These are phyloP conservation scores for Colletotrichum neosansevieriae DNA, from an alignment of 2,329 filamentous ascomycete species.

Conservation along the genomic window DNA sequence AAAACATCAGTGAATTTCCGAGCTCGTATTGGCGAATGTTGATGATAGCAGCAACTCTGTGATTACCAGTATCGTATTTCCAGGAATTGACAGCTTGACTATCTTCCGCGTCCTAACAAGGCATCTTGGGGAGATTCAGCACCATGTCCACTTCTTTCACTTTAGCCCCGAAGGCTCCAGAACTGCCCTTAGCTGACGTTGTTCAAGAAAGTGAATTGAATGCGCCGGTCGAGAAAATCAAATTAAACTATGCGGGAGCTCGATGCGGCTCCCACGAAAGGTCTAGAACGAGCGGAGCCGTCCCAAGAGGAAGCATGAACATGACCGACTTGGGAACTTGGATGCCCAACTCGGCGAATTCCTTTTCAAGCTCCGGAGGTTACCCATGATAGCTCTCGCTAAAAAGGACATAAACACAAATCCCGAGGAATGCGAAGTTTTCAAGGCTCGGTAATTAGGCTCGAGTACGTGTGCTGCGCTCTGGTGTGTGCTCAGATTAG, in stretches of 20 bases:
- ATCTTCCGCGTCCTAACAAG: not conserved
- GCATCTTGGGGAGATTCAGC: not conserved
- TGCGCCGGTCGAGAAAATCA: not conserved
- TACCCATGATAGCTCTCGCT: not conserved
- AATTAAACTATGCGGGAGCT: too few relatives aligned
- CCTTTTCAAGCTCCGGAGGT: not conserved
- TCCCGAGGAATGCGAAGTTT: slow-evolving; percentile 2
- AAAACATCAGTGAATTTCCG: not conserved
- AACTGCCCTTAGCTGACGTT: slow-evolving; percentile 2
- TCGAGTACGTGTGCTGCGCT: not conserved
- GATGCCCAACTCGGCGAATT: not conserved
- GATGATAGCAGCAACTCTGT: too few relatives aligned
- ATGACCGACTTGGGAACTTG: not conserved
- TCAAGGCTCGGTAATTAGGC: not conserved
- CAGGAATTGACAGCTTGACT: not conserved
- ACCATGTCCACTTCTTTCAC: not conserved
- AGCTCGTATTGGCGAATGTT: not conserved
- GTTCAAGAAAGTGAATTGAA: not conserved
- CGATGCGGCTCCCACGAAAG: not conserved
- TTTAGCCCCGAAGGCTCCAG: not conserved
- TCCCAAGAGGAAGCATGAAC: not conserved
- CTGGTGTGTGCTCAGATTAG: not conserved
- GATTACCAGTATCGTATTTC: too few relatives aligned
- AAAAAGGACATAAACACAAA: not conserved
- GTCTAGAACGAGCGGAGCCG: slow-evolving; percentile 1